These are phyloP conservation scores for Mortierella sp. DNA, from an alignment of 371 early-diverging fungal genomes.

Conservation along the genomic window DNA sequence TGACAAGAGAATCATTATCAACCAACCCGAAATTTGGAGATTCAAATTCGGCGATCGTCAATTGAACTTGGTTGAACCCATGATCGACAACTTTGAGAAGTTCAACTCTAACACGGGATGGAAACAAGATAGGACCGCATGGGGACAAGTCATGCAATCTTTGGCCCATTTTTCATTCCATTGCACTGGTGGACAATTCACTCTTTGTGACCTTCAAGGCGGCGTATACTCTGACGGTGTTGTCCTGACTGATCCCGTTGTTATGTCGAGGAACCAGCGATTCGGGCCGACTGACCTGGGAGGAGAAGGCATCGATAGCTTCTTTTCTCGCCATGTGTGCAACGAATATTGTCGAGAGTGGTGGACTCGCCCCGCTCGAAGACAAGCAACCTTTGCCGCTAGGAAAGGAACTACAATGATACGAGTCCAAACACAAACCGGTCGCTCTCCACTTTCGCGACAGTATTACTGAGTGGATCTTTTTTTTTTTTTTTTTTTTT, in stretches of 20 bases:
- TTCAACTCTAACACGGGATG: slow-evolving; percentile 2
- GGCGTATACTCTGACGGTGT: background rate
- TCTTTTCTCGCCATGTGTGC: background rate
- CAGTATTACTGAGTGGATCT: background rate
- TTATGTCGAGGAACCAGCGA: background rate
- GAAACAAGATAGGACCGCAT: background rate
- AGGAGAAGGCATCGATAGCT: background rate
- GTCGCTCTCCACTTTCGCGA: background rate
- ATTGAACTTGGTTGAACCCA: background rate
- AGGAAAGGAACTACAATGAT: slow-evolving; percentile 1
- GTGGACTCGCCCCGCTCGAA: background rate
- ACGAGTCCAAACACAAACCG: background rate
- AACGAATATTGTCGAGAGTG: background rate
- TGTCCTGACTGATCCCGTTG: slow-evolving; percentile 2
- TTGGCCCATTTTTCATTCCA: background rate
- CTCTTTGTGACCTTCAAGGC: background rate
- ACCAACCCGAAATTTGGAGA: slow-evolving; percentile 1
- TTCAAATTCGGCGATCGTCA: background rate
- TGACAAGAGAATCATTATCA: background rate
- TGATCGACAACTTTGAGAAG: slow-evolving; percentile 8
- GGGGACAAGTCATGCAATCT: slow-evolving; percentile 1
- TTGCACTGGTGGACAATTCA: background rate
- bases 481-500: no score
- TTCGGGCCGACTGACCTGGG: background rate
- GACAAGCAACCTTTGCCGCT: background rate